These are phyloP conservation scores for Triticum timopheevii DNA, from an alignment of 176 grass and related monocot species.

Conservation along the genomic window DNA sequence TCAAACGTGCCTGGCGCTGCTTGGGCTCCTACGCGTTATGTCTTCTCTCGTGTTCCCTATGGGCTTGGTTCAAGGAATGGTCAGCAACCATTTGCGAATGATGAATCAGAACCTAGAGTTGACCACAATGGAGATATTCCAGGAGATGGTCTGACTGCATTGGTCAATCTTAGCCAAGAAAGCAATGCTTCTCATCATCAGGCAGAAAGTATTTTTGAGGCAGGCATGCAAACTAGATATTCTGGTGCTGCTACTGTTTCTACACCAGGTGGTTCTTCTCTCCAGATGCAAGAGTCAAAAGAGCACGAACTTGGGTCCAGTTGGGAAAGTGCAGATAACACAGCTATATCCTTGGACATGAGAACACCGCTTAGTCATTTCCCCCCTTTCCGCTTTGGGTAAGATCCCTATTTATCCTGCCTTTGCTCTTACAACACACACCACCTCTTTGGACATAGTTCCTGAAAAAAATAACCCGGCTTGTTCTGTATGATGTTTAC, in stretches of 20 bases:
- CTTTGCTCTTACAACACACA: background rate
- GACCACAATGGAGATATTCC: constrained; percentile 75
- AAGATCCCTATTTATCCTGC: constrained; percentile 29
- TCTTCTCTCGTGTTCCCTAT: constrained; percentile 92
- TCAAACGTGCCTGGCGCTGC: constrained; percentile 68
- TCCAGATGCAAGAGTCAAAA: constrained; percentile 71
- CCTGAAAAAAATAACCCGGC: background rate
- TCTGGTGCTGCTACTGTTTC: constrained; percentile 56
- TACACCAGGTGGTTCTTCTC: constrained; percentile 59
- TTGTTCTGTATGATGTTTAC: constrained; percentile 3
- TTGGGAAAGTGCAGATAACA: constrained; percentile 68
- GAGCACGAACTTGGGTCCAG: constrained; percentile 62
- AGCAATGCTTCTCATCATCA: constrained; percentile 36
- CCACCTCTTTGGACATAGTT: background rate
- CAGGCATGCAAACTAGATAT: constrained; percentile 50
- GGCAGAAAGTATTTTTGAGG: constrained; percentile 59
- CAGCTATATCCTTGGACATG: constrained; percentile 86
- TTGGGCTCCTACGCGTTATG: constrained; percentile 89
- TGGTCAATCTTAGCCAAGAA: constrained; percentile 88
- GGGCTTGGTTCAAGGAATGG: constrained; percentile 83
- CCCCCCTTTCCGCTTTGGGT: constrained; percentile 98
- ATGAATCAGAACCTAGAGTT: constrained; percentile 86
- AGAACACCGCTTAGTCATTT: constrained; percentile 94
- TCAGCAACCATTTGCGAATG: constrained; percentile 64
- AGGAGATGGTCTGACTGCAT: constrained; percentile 86